Percentiles rank a stretch among this genome's conserved stretches.
phyloP scores from a whole-genome alignment of 768 basidiomycete genomes.

The Hydnomerulius pinastri region DNA sequence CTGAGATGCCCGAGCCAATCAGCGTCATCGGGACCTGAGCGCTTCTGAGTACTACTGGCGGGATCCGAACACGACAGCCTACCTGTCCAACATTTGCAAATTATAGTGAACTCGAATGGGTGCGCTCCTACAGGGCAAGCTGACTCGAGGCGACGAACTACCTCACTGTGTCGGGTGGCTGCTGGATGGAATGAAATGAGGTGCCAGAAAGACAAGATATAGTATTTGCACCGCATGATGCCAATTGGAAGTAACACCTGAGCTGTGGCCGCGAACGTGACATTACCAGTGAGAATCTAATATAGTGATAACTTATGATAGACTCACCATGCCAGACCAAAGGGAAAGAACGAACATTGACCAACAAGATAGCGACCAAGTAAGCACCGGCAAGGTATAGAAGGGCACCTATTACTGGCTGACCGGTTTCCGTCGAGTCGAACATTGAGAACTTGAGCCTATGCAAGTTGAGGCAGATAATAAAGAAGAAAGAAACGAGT shows the following conservation, averaged over 20 bases:
- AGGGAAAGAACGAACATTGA: constrained; percentile 15
- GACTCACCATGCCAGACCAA: constrained; percentile 16
- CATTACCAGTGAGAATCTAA: neutral
- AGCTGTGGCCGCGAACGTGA: neutral
- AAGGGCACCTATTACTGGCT: neutral
- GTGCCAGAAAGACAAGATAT: constrained; percentile 6
- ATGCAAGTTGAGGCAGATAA: no score
- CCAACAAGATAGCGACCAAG: constrained; percentile 7
- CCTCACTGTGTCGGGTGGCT: constrained; percentile 8
- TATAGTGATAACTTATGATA: neutral
- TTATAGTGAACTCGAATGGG: constrained; percentile 14
- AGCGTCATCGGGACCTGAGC: constrained; percentile 17
- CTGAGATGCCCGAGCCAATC: constrained; percentile 20
- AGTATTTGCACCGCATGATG: constrained; percentile 13
- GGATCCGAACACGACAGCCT: constrained; percentile 1
- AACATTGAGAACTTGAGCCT: no score
- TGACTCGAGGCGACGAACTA: constrained; percentile 14
- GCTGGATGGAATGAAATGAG: constrained; percentile 7
- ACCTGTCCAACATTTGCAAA: constrained; percentile 15
- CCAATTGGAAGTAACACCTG: constrained; percentile 12
- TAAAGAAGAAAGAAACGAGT: no score
- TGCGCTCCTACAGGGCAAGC: constrained; percentile 15
- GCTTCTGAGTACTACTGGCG: neutral
- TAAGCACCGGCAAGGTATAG: neutral
- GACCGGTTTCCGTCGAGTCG: neutral